These are phyloP conservation scores for Pseudofabraea citricarpa DNA, from an alignment of 2,329 filamentous ascomycete genomes.

Conservation along the genomic window DNA sequence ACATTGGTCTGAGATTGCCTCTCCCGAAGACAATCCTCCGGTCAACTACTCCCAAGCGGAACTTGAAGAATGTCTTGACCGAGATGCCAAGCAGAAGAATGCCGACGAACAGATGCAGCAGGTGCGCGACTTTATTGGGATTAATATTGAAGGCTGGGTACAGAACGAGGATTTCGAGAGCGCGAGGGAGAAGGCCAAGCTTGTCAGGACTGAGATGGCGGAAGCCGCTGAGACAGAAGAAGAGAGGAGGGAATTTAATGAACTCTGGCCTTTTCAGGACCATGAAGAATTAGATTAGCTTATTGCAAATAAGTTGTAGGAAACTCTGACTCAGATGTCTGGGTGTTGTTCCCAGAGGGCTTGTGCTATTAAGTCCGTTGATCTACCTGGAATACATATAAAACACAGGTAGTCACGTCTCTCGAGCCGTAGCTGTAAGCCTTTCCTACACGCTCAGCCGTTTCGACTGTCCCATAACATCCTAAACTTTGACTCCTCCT, in stretches of 20 bases:
- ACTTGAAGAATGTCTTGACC: conserved; percentile 11
- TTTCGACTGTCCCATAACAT: too few species aligned
- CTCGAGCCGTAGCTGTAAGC: too few species aligned
- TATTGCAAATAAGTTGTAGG: too few species aligned
- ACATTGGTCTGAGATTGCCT: conserved; percentile 13
- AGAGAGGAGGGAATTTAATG: conserved; percentile 11
- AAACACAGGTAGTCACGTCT: too few species aligned
- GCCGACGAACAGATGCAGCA: conserved; percentile 15
- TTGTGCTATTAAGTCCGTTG: too few species aligned
- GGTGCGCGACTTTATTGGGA: conserved; percentile 13
- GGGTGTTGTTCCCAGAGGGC: too few species aligned
- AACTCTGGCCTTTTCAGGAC: conserved; percentile 14
- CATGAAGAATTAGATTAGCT: conserved; percentile 15
- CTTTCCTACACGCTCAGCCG: too few species aligned
- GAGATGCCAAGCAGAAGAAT: conserved; percentile 14
- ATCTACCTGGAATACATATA: too few species aligned
- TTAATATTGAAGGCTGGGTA: conserved; percentile 15
- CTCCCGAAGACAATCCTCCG: conserved; percentile 9
- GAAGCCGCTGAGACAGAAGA: conserved; percentile 14
- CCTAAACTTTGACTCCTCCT: too few species aligned
- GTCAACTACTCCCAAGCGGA: conserved; percentile 13
- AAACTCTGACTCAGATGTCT: too few species aligned
- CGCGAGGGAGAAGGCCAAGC: conserved; percentile 9
- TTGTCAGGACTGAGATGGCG: conserved; percentile 14
- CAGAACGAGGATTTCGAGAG: conserved; percentile 14